Evolutionary conservation across 2,329 filamentous ascomycete species (phyloP).

Genomic region (Ceratocystis cacaofunesta): DNA sequence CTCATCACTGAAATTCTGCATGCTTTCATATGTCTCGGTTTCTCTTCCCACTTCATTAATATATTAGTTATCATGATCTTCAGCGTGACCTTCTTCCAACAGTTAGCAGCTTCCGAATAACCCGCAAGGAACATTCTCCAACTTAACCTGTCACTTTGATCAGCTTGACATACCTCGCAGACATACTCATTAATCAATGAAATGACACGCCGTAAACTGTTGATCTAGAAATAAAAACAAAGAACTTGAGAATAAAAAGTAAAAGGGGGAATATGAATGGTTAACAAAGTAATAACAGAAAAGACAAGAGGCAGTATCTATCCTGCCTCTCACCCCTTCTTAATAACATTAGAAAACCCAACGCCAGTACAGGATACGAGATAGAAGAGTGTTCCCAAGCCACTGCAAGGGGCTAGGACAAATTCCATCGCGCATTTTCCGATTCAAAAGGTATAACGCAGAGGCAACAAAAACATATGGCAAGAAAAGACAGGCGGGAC

Average conservation of each 20-base stretch:
- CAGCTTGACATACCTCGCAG: too few species aligned
- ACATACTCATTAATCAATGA: conserved; percentile 20
- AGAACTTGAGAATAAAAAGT: conserved; percentile 10
- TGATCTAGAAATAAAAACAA: conserved; percentile 2
- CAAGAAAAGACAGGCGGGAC: conserved; percentile 8
- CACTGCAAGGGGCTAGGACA: conserved; percentile 14
- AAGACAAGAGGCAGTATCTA: conserved; percentile 10
- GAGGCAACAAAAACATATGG: conserved; percentile 13
- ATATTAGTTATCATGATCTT: neutral
- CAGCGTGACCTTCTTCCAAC: neutral
- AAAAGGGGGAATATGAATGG: conserved; percentile 16
- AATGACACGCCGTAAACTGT: conserved; percentile 19
- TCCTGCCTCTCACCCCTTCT: conserved; percentile 8
- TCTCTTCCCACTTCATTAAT: neutral
- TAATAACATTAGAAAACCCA: conserved; percentile 16
- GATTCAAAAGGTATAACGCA: conserved; percentile 17
- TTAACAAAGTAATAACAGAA: conserved; percentile 17
- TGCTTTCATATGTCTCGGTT: neutral
- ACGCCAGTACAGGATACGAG: conserved; percentile 17
- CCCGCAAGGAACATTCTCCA: too few species aligned
- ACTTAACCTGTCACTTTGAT: too few species aligned
- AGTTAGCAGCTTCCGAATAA: neutral
- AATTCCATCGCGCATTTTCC: conserved; percentile 12
- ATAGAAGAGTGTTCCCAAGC: conserved; percentile 6
- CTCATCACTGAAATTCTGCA: neutral